These are phyloP conservation scores for Exophiala bonariae DNA, from an alignment of 2,329 filamentous ascomycete genomes.

Conservation along the genomic window DNA sequence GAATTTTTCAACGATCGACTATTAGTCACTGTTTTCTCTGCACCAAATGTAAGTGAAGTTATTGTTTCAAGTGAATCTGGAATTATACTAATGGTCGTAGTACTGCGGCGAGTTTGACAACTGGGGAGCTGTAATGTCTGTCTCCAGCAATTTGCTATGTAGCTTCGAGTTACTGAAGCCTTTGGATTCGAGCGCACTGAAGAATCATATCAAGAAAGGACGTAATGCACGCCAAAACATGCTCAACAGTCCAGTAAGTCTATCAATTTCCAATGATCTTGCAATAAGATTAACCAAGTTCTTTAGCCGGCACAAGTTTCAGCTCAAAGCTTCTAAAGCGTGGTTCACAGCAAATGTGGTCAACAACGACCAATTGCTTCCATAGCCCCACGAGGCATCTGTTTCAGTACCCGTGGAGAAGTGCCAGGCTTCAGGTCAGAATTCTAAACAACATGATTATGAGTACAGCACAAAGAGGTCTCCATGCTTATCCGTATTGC, in stretches of 20 bases:
- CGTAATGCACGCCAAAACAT: slow-evolving; percentile 92
- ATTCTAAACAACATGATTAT: too few relatives aligned
- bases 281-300: slow-evolving; percentile 1
- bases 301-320: slow-evolving; percentile 44
- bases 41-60: slow-evolving; percentile 76
- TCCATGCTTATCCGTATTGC: too few relatives aligned
- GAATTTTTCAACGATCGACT: slow-evolving; percentile 97
- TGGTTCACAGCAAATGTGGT: not conserved
- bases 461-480: too few relatives aligned
- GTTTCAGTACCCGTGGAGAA: too few relatives aligned
- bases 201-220: slow-evolving; percentile 98
- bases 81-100: slow-evolving; percentile 44
- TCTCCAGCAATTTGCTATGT: slow-evolving; percentile 88
- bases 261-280: not conserved
- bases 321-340: slow-evolving; percentile 44
- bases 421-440: too few relatives aligned
- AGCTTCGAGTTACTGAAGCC: slow-evolving; percentile 97
- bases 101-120: slow-evolving; percentile 99
- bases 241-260: slow-evolving; percentile 90
- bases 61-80: not conserved
- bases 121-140: slow-evolving; percentile 98
- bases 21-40: slow-evolving; percentile 94
- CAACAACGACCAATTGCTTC: not conserved
- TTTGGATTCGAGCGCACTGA: slow-evolving; percentile 89
- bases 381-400: too few relatives aligned